Conservation (phyloP, 805 yeast species). For the Saccharomycopsis amapae region DNA sequence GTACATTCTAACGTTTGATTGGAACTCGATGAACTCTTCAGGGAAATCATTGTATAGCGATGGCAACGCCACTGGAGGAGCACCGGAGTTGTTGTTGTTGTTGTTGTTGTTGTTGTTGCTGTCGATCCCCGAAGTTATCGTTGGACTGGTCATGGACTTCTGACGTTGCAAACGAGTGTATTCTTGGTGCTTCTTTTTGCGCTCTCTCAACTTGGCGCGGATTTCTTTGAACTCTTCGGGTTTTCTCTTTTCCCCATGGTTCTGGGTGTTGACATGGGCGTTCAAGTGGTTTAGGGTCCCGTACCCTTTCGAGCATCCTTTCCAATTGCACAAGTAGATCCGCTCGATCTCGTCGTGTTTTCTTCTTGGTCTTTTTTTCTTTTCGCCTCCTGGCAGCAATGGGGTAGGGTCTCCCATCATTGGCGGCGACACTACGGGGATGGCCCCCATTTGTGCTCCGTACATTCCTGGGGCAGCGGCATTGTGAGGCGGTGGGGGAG, state of each 20-base stretch:
- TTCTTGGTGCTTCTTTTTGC: constrained; percentile 31
- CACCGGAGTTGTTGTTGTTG: not conserved
- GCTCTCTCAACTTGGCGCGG: constrained; percentile 36
- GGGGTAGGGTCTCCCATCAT: too few species aligned
- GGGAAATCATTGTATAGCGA: not conserved
- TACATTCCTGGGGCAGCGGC: too few species aligned
- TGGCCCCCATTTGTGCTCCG: too few species aligned
- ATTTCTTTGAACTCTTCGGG: constrained; percentile 50
- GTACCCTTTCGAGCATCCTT: constrained; percentile 45
- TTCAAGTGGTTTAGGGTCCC: constrained; percentile 56
- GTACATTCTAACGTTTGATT: not conserved
- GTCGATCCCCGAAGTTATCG: not conserved
- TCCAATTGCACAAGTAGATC: constrained; percentile 41
- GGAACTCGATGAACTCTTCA: not conserved
- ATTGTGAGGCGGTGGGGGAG: too few species aligned
- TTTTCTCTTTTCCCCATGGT: constrained; percentile 46
- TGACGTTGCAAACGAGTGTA: constrained; percentile 3
- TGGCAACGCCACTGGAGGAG: not conserved
- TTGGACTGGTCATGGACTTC: too few species aligned
- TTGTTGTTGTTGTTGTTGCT: not conserved
- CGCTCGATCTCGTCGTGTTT: constrained; percentile 51
- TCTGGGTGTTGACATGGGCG: constrained; percentile 47
- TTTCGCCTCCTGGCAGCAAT: too few species aligned
- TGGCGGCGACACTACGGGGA: too few species aligned
- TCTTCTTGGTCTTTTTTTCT: constrained; percentile 43